Evolutionary conservation across 192 early-diverging fungal genomes (phyloP).

Genomic region (Phlyctochytrium arcticum): DNA sequence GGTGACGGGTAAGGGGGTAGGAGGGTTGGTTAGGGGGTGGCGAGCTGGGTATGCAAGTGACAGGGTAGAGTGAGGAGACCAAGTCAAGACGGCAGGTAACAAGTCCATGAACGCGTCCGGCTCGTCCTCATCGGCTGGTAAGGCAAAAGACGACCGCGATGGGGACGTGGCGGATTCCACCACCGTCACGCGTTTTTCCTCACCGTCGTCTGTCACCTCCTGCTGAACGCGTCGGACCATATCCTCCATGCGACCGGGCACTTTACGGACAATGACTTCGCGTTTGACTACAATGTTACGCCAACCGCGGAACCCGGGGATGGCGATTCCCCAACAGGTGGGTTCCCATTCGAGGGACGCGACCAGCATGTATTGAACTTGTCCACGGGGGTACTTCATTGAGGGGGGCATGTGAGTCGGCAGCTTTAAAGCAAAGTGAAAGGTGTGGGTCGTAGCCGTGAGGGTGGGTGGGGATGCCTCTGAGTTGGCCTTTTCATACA

Average conservation of each 20-base stretch:
- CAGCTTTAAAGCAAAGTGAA: constrained; percentile 8
- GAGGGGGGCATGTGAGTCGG: constrained; percentile 22
- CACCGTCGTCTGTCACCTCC: no score
- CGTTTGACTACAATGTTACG: not conserved
- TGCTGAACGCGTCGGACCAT: not conserved
- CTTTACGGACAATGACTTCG: constrained; percentile 12
- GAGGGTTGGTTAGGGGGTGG: no score
- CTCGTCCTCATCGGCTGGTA: no score
- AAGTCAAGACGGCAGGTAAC: no score
- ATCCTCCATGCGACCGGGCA: constrained; percentile 2
- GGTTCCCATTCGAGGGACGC: constrained; percentile 15
- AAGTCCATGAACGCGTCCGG: no score
- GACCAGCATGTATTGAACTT: constrained; percentile 28
- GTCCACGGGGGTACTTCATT: constrained; percentile 6
- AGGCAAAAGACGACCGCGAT: no score
- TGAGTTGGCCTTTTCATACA: constrained; percentile 6
- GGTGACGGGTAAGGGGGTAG: no score
- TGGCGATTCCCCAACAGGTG: constrained; percentile 7
- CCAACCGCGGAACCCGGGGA: constrained; percentile 16
- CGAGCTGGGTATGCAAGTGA: no score
- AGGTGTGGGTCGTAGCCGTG: constrained; percentile 9
- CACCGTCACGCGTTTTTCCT: no score
- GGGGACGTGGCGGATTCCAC: no score
- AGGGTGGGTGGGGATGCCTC: not conserved
- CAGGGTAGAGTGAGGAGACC: no score